Conservation (phyloP, 1,139 yeast genomes). For the Kodamaea sp. region DNA sequence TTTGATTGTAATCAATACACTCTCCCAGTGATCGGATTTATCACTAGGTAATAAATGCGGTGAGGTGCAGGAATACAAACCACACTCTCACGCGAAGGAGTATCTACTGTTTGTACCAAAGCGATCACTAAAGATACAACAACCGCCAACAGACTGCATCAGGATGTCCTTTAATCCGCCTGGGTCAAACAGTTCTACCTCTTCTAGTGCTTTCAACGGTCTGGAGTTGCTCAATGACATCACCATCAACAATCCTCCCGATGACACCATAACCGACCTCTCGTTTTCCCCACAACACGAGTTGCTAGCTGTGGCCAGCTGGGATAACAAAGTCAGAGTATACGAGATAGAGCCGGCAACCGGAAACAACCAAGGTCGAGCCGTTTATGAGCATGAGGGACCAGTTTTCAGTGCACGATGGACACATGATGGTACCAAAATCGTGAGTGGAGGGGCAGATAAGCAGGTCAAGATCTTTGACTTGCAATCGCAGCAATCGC, state of each 20-base stretch:
- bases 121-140: too few relatives aligned
- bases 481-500: slow-evolving; percentile 75
- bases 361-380: slow-evolving; percentile 80
- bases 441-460: slow-evolving; percentile 91
- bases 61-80: too few relatives aligned
- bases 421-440: slow-evolving; percentile 84
- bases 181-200: too few relatives aligned
- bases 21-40: too few relatives aligned
- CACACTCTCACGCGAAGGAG: too few relatives aligned
- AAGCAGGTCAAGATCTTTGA: slow-evolving; percentile 86
- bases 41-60: too few relatives aligned
- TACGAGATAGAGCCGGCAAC: slow-evolving; percentile 77
- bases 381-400: slow-evolving; percentile 85
- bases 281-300: slow-evolving; percentile 94
- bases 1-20: too few relatives aligned
- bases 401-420: slow-evolving; percentile 85
- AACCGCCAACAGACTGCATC: too few relatives aligned
- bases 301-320: slow-evolving; percentile 74
- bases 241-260: slow-evolving; percentile 81
- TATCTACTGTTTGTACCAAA: too few relatives aligned
- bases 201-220: slow-evolving; percentile 50
- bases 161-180: too few relatives aligned
- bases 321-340: slow-evolving; percentile 95
- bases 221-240: slow-evolving; percentile 77
- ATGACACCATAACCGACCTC: slow-evolving; percentile 85